Evolutionary conservation across 2,329 filamentous ascomycete genomes (phyloP), one percentile per base, ranked within the genome.

Genomic region (Ceratocystis lukuohia): DNA sequence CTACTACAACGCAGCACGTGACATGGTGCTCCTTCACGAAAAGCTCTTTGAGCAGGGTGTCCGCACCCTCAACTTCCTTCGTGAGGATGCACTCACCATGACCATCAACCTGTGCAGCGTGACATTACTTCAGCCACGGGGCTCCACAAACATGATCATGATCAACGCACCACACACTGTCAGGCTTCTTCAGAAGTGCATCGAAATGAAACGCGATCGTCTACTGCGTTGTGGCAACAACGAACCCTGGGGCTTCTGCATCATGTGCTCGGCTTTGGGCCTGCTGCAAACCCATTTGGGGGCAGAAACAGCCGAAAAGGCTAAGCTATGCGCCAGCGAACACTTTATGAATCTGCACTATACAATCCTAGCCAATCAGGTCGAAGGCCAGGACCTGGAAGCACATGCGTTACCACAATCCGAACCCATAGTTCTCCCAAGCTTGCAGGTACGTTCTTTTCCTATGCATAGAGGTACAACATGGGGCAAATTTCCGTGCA

Each of bases 201-300:
- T 85, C 46, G 74, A 75, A 61, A 81, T 86, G 77, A 84, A 84
- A 71, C 82, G 85, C 70, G 82, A 85, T 70, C 79, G 82, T 0
- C 78, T 85, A 6, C 72, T 86, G 28, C 77, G 82, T n/a, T 84
- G 82, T 69, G 83, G 83, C 17, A 85, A 85, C 74, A 83, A 84
- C 70, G 83, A 86, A 71, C 83, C 83, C 0, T 85, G 83, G 83
- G 82, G 82, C 20, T 84, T 85, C 72, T 82, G 80, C 66, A 84
- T 84, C 72, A 83, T 85, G 80, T 85, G 82, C 69, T 81, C 82
- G 2, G 82, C 83, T 0, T 76, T 81, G 30, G 83, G 83, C 2
- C 76, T 86, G 8, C 75, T 85, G 28, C 82, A 85, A 72, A 80
- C 82, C 0, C 83, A 86, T 68, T 75, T 85, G 15, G 82, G 80